These are phyloP conservation scores for Sporisorium iseilematis-ciliati DNA, from an alignment of 1,284 basidiomycete species.

Conservation along the genomic window DNA sequence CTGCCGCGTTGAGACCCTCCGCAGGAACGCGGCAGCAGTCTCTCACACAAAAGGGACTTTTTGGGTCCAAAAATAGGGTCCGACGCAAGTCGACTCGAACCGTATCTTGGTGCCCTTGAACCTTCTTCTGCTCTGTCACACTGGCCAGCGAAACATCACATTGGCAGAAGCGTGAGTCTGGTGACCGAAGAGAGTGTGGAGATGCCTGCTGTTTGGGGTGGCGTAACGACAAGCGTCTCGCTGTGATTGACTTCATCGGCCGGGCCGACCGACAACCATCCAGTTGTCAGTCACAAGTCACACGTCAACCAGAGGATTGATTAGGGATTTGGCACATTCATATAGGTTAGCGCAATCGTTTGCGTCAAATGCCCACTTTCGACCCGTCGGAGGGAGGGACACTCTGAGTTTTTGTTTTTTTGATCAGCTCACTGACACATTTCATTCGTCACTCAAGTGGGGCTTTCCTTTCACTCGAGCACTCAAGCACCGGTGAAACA, in stretches of 20 bases:
- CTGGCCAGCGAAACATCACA: neutral
- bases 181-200: neutral
- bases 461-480: no score
- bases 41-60: neutral
- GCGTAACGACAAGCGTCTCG: neutral
- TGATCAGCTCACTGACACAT: constrained; percentile 39
- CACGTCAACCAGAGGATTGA: neutral
- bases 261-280: neutral
- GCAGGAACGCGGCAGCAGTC: neutral
- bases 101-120: constrained; percentile 1
- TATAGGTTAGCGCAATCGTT: constrained; percentile 18
- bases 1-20: neutral
- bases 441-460: neutral
- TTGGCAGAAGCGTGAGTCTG: no score
- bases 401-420: no score
- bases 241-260: constrained; percentile 1
- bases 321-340: constrained; percentile 18
- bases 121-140: neutral
- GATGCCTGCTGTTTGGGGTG: neutral
- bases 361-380: no score
- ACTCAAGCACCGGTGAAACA: no score
- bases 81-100: constrained; percentile 30
- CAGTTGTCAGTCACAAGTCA: neutral
- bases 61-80: neutral
- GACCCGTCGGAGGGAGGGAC: neutral